These are phyloP conservation scores for Coemansia sp. DNA, from an alignment of 192 early-diverging fungal genomes.

Conservation along the genomic window DNA sequence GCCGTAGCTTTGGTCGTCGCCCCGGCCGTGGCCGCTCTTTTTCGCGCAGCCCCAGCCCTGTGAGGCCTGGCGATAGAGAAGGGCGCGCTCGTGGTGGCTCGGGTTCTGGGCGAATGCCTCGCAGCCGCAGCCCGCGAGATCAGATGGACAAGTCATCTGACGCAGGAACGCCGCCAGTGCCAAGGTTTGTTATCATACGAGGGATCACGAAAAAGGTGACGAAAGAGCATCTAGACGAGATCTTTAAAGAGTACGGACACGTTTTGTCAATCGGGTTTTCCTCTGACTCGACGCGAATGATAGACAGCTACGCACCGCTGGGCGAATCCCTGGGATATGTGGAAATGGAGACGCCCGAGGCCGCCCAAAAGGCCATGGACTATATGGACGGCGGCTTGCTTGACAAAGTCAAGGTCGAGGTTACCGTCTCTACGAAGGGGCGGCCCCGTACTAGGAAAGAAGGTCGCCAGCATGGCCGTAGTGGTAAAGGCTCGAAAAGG, in stretches of 20 bases:
- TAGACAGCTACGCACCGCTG: neutral
- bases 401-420: conserved; percentile 7
- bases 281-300: neutral
- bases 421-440: neutral
- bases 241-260: conserved; percentile 25
- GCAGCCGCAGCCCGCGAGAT: conserved; percentile 2
- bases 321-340: neutral
- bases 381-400: conserved; percentile 44
- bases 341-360: neutral
- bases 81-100: neutral
- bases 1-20: conserved; percentile 5
- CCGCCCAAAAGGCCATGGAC: conserved; percentile 22
- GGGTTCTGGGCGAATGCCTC: neutral
- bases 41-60: conserved; percentile 29
- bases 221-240: conserved; percentile 25
- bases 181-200: conserved; percentile 1
- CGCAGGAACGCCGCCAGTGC: neutral
- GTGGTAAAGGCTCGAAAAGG: neutral
- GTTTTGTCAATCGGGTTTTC: neutral
- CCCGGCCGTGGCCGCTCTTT: conserved; percentile 6
- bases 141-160: neutral
- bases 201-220: neutral
- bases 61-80: neutral
- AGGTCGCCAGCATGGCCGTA: neutral
- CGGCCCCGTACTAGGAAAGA: neutral